phyloP scores from a whole-genome alignment of 306 rosid species.

The Lagenaria siceraria region DNA sequence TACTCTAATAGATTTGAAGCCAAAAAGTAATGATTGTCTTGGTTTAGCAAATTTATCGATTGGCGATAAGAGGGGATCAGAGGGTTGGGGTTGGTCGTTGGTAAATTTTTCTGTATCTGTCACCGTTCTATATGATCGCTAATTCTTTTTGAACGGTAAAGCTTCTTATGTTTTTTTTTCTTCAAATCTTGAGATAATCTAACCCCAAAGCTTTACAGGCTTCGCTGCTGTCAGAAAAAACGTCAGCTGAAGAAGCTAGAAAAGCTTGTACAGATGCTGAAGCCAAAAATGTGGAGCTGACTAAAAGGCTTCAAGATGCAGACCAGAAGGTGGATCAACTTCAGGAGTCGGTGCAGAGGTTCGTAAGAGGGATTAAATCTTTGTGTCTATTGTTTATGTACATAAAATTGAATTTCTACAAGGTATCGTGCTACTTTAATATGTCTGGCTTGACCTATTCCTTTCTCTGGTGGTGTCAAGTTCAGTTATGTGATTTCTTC shows the following conservation, averaged over 20 bases:
- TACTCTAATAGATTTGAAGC: not conserved
- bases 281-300: slow-evolving; percentile 59
- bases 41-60: not conserved
- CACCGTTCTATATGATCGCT: not conserved
- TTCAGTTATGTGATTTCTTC: not conserved
- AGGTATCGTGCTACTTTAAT: not conserved
- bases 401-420: not conserved
- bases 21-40: not conserved
- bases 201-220: slow-evolving; percentile 34
- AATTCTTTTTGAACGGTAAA: not conserved
- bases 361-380: slow-evolving; percentile 23
- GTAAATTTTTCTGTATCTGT: not conserved
- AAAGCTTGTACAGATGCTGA: slow-evolving; percentile 49
- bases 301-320: slow-evolving; percentile 61
- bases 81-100: not conserved
- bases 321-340: slow-evolving; percentile 72
- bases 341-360: slow-evolving; percentile 96
- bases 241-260: slow-evolving; percentile 58
- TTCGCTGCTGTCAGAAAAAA: slow-evolving; percentile 48
- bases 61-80: not conserved
- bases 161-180: not conserved
- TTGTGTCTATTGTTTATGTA: not conserved
- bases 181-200: not conserved
- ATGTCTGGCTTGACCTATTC: not conserved
- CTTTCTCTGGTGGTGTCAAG: not conserved